Base-by-base conservation (phyloP, 768 basidiomycete genomes). In the Clitopilus passeckerianus region DNA sequence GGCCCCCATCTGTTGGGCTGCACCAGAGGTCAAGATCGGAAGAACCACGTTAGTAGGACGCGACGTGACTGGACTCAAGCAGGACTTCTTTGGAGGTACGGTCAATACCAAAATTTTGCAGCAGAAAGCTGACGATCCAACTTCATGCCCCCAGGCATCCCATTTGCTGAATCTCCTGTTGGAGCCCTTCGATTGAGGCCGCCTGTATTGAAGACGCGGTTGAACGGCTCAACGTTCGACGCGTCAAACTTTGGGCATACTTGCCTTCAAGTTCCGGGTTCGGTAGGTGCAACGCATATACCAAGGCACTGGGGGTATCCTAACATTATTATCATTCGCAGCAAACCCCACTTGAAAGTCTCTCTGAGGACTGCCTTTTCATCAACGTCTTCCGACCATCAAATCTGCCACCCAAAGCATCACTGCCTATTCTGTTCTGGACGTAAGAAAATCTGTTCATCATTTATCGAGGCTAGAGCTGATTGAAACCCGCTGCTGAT, bases 291-390 rank as follows among this genome's bases (percentile, higher is more conserved):
- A 14, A 4, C 33, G 20, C 9, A 18, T 34, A 46, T 30, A 30
- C 7, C 27, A 7, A 30, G 27, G 27, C 10, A 18, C 15, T 14
- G 46, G 50, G n/a, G 60, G 67, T 53, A 65, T 63, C 10, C 68
- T 20, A 30, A 30, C 63, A 66, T 41, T 64, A 61, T 15, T 44
- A 12, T 57, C 30, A 27, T 30, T 9, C 30, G 18, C 57, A 9
- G 67, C 63, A 23, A 27, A 54, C 0, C 24, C 68, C 3, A 30
- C 57, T 71, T 27, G 66, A 71, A 18, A 58, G 63, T 0, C 66
- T 69, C 34, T 81, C 82, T 18, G 85, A 87, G 65, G 84, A 86
- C 60, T 86, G 84, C 65, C 70, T 87, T 50, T 84, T 81, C 23
- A 71, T 86, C 57, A 86, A 86, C 63, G 71, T 87, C 4, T 83